Conservation (phyloP, 176 grass and related monocot species). For the Elymus sibiricus region DNA sequence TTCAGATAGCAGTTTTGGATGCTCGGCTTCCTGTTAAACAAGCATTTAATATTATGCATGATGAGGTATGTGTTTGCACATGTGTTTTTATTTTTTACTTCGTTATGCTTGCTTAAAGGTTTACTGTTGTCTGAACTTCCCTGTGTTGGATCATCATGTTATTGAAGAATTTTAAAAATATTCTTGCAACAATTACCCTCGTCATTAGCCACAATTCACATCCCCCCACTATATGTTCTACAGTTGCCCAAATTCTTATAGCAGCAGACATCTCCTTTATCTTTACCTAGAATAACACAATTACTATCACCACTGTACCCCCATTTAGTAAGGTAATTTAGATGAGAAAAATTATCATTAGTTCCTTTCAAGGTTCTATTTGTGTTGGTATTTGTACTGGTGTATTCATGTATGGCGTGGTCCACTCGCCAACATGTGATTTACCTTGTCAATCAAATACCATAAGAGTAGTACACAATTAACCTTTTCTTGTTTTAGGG, state of each 20-base stretch:
- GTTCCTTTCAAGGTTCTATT: not conserved
- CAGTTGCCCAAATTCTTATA: slow-evolving; percentile 1
- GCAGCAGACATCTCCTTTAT: slow-evolving; percentile 13
- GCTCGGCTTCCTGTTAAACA: slow-evolving; percentile 56
- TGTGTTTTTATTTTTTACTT: not conserved
- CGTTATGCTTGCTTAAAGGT: slow-evolving; percentile 8
- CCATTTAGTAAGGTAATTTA: not conserved
- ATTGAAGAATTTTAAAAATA: not conserved
- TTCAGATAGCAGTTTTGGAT: slow-evolving; percentile 66
- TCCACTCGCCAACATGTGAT: slow-evolving; percentile 11
- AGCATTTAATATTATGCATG: slow-evolving; percentile 73
- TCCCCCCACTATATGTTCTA: not conserved
- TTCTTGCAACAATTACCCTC: not conserved
- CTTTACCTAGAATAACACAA: not conserved
- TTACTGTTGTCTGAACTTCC: not conserved
- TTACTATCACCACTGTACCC: not conserved
- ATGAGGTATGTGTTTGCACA: slow-evolving; percentile 44
- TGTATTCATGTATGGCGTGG: not conserved
- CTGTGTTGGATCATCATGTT: not conserved
- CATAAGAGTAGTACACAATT: not conserved
- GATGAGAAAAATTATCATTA: not conserved
- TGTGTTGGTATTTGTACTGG: not conserved
- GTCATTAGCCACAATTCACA: not conserved
- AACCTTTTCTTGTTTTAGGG: slow-evolving; percentile 39
- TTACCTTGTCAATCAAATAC: not conserved